These are phyloP conservation scores for Ruellia speciosa DNA, from an alignment of 305 asterid genomes.

Conservation along the genomic window DNA sequence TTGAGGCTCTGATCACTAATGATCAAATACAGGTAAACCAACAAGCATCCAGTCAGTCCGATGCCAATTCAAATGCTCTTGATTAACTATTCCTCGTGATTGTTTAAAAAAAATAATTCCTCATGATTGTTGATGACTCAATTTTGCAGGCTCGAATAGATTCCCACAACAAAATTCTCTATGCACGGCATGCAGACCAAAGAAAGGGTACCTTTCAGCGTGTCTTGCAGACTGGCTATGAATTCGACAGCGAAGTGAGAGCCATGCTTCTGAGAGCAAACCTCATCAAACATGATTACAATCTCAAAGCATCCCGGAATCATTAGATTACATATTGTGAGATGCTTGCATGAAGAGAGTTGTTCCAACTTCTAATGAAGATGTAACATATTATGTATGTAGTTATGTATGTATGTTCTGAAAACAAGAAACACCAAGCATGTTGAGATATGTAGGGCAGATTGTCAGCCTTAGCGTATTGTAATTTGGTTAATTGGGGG, in stretches of 20 bases:
- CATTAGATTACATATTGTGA: conserved; percentile 25
- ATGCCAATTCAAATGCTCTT: no score
- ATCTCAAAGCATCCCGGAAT: conserved; percentile 43
- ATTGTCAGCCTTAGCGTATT: no score
- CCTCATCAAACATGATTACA: conserved; percentile 67
- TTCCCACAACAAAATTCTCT: conserved; percentile 84
- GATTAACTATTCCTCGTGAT: no score
- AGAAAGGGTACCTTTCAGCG: conserved; percentile 89
- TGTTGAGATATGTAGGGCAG: no score
- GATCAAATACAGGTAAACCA: conserved; percentile 74
- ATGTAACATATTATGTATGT: no score
- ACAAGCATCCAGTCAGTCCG: no score
- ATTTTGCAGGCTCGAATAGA: conserved; percentile 82
- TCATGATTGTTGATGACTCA: not conserved
- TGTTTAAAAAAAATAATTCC: no score
- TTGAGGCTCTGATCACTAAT: conserved; percentile 77
- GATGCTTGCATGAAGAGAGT: not conserved
- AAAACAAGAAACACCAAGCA: no score
- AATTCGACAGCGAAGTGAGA: conserved; percentile 67
- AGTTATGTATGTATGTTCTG: no score
- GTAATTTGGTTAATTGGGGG: not conserved
- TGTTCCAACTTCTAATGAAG: no score
- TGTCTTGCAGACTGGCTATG: conserved; percentile 72
- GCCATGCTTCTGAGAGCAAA: conserved; percentile 86
- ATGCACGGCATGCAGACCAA: conserved; percentile 93